phyloP scores from a whole-genome alignment of 73 alveolate genomes.

The Paraurostyla sp. region DNA sequence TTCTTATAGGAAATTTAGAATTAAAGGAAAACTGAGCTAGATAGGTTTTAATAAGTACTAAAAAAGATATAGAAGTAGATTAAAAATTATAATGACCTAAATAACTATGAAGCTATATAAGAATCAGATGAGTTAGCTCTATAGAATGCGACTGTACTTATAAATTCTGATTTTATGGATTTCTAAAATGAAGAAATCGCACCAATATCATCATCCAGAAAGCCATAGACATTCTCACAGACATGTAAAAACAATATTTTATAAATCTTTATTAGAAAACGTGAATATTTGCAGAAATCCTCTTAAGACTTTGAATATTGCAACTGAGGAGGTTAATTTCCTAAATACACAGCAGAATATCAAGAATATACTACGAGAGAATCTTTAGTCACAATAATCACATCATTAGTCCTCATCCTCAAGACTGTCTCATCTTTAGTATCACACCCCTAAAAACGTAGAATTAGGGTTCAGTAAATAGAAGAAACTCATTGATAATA shows the following conservation, averaged over 20 bases:
- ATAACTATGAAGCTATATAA: neutral
- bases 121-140: no score
- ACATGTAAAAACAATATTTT: slow-evolving; percentile 4
- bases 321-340: slow-evolving; percentile 1
- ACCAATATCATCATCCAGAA: neutral
- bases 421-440: neutral
- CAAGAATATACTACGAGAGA: slow-evolving; percentile 18
- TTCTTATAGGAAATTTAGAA: neutral
- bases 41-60: neutral
- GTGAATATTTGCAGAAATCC: neutral
- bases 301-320: neutral
- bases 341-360: slow-evolving; percentile 6
- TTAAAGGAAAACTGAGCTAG: neutral
- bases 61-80: slow-evolving; percentile 4
- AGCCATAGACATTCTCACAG: neutral
- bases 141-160: neutral
- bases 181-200: neutral
- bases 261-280: neutral
- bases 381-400: neutral
- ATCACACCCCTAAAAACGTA: slow-evolving; percentile 14
- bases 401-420: neutral
- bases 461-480: neutral
- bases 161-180: neutral
- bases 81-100: neutral
- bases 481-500: neutral